phyloP scores from a whole-genome alignment of 306 rosid species.

The Amphicarpaea edgeworthii region DNA sequence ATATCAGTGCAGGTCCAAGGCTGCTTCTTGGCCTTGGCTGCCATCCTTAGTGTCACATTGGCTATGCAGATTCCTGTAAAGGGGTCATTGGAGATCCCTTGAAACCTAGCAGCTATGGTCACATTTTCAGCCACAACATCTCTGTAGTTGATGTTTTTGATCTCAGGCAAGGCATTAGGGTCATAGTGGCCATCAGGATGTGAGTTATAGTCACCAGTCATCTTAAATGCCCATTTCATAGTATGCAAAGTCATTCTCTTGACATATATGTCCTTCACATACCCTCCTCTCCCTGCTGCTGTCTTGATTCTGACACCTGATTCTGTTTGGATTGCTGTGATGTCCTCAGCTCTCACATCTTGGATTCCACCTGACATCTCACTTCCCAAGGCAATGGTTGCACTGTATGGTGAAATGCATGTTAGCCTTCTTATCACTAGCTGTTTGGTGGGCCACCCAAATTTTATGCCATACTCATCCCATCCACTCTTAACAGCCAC shows the following conservation, averaged over 20 bases:
- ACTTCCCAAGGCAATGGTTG: slow-evolving; percentile 85
- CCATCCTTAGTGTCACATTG: slow-evolving; percentile 74
- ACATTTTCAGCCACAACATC: slow-evolving; percentile 83
- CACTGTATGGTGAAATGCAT: slow-evolving; percentile 84
- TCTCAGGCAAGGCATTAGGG: slow-evolving; percentile 78
- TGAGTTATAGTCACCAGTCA: slow-evolving; percentile 82
- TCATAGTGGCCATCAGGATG: slow-evolving; percentile 77
- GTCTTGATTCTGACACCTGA: slow-evolving; percentile 86
- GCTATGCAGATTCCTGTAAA: slow-evolving; percentile 86
- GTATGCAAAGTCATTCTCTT: slow-evolving; percentile 71
- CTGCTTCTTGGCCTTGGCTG: slow-evolving; percentile 80
- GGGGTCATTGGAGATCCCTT: slow-evolving; percentile 74
- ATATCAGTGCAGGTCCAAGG: slow-evolving; percentile 81
- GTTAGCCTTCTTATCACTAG: slow-evolving; percentile 73
- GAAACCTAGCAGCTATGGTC: slow-evolving; percentile 75
- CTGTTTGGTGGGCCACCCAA: slow-evolving; percentile 77
- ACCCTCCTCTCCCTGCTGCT: slow-evolving; percentile 85
- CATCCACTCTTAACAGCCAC: slow-evolving; percentile 90
- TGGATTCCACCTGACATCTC: slow-evolving; percentile 91
- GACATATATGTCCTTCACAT: slow-evolving; percentile 78
- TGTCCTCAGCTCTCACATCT: slow-evolving; percentile 80
- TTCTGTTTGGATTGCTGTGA: slow-evolving; percentile 68
- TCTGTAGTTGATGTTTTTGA: slow-evolving; percentile 64
- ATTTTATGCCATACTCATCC: slow-evolving; percentile 87
- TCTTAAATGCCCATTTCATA: slow-evolving; percentile 91